Percentiles rank a stretch among this genome's conserved stretches.
Conservation (phyloP, 1,284 basidiomycete species). For the Mycena sp. region DNA sequence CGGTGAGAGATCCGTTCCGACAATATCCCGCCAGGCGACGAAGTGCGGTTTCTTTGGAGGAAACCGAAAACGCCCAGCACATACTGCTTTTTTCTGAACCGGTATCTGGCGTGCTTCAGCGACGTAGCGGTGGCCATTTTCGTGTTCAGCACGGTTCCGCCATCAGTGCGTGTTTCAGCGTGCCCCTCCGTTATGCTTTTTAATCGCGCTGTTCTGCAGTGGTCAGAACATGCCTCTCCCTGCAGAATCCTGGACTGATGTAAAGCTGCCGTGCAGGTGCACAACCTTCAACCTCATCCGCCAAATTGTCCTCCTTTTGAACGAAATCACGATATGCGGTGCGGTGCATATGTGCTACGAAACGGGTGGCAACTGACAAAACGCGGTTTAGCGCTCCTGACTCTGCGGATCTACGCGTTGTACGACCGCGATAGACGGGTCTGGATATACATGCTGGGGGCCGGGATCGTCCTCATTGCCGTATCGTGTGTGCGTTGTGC, state of each 20-base stretch:
- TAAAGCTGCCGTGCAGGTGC: conserved; percentile 35
- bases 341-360: conserved; percentile 23
- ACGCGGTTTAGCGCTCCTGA: conserved; percentile 44
- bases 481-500: background rate
- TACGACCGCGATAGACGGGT: conserved; percentile 37
- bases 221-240: background rate
- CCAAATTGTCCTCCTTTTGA: conserved; percentile 49
- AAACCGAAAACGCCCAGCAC: conserved; percentile 46
- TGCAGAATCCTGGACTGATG: background rate
- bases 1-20: too few species aligned
- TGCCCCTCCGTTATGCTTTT: too few species aligned
- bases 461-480: background rate
- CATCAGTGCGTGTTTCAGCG: conserved; percentile 30
- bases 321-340: conserved; percentile 53
- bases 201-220: background rate
- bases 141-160: conserved; percentile 37
- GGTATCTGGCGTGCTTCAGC: conserved; percentile 51
- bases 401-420: conserved; percentile 51
- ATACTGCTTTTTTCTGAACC: conserved; percentile 53
- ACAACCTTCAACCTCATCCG: conserved; percentile 42
- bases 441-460: conserved; percentile 2
- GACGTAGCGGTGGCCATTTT: conserved; percentile 44
- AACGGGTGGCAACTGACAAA: background rate
- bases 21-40: conserved; percentile 38
- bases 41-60: conserved; percentile 52